Evolutionary conservation across 306 rosid genomes (phyloP).

Genomic region (Medicago arabica): DNA sequence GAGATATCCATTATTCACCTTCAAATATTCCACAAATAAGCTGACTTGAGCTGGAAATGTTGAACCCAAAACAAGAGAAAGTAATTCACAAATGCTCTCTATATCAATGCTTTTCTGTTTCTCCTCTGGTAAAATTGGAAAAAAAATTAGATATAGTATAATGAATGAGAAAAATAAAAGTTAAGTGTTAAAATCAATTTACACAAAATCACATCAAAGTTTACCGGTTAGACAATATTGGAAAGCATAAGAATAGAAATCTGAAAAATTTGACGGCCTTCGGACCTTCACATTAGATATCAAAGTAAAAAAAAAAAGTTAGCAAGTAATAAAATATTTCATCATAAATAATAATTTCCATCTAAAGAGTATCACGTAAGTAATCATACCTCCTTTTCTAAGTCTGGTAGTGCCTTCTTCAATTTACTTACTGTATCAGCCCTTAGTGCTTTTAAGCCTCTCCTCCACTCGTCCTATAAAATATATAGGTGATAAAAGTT

Average conservation of each 20-base stretch:
- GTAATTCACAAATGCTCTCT: slow-evolving; percentile 91
- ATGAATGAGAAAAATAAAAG: slow-evolving; percentile 25
- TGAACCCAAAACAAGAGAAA: slow-evolving; percentile 84
- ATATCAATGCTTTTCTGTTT: slow-evolving; percentile 98
- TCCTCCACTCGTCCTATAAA: slow-evolving; percentile 93
- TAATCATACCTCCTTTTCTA: slow-evolving; percentile 87
- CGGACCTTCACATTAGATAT: slow-evolving; percentile 64
- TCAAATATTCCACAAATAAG: slow-evolving; percentile 79
- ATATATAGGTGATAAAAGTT: slow-evolving; percentile 28
- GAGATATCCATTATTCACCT: slow-evolving; percentile 58
- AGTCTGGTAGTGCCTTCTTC: slow-evolving; percentile 90
- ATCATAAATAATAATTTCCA: slow-evolving; percentile 18
- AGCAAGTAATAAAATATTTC: slow-evolving; percentile 34
- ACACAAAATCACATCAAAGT: slow-evolving; percentile 26
- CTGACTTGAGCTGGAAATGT: slow-evolving; percentile 75
- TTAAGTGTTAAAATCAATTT: background rate
- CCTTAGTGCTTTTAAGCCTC: slow-evolving; percentile 88
- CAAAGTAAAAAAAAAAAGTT: slow-evolving; percentile 37
- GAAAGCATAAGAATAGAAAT: slow-evolving; percentile 92
- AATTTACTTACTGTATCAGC: slow-evolving; percentile 83
- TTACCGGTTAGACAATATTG: slow-evolving; percentile 95
- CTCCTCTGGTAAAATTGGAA: slow-evolving; percentile 71
- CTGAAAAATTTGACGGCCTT: slow-evolving; percentile 83
- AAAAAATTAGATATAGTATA: slow-evolving; percentile 33
- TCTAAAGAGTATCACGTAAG: slow-evolving; percentile 19